Conservation (phyloP, 495 filamentous ascomycete species). For the Penicillium antarcticum region DNA sequence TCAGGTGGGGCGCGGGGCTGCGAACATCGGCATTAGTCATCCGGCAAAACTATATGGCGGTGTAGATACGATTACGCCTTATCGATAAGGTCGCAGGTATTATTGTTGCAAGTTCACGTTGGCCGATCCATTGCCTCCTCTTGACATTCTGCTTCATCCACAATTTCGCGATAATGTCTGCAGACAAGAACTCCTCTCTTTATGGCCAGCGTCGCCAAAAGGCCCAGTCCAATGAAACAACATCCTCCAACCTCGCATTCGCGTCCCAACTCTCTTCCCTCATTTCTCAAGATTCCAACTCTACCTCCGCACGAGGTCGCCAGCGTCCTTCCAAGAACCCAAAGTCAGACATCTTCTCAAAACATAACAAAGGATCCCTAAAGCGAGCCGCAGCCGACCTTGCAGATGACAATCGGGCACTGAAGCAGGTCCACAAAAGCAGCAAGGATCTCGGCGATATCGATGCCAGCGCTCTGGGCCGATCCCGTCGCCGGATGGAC, state of each 20-base stretch:
- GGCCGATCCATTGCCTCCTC: background rate
- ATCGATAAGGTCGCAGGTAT: slow-evolving; percentile 6
- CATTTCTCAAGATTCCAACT: slow-evolving; percentile 48
- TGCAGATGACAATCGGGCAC: slow-evolving; percentile 35
- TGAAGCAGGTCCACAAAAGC: slow-evolving; percentile 31
- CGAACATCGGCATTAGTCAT: slow-evolving; percentile 11
- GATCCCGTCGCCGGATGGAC: slow-evolving; percentile 75
- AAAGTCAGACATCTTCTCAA: slow-evolving; percentile 69
- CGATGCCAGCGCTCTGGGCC: slow-evolving; percentile 46
- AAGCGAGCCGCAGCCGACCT: slow-evolving; percentile 58
- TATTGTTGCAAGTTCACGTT: background rate
- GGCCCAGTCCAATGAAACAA: slow-evolving; percentile 40
- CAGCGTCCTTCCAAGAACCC: slow-evolving; percentile 57
- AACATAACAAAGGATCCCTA: slow-evolving; percentile 65
- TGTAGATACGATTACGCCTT: background rate
- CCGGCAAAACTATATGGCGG: background rate
- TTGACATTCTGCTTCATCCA: background rate
- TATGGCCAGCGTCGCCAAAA: slow-evolving; percentile 72
- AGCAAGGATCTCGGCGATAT: slow-evolving; percentile 40
- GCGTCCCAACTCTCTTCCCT: slow-evolving; percentile 72
- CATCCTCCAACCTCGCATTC: slow-evolving; percentile 76
- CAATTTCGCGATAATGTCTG: slow-evolving; percentile 9
- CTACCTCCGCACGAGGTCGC: slow-evolving; percentile 48
- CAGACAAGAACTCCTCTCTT: slow-evolving; percentile 41
- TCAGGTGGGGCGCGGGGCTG: slow-evolving; percentile 9